These are phyloP conservation scores for Periconia digitata DNA, from an alignment of 2,329 filamentous ascomycete genomes.

Conservation along the genomic window DNA sequence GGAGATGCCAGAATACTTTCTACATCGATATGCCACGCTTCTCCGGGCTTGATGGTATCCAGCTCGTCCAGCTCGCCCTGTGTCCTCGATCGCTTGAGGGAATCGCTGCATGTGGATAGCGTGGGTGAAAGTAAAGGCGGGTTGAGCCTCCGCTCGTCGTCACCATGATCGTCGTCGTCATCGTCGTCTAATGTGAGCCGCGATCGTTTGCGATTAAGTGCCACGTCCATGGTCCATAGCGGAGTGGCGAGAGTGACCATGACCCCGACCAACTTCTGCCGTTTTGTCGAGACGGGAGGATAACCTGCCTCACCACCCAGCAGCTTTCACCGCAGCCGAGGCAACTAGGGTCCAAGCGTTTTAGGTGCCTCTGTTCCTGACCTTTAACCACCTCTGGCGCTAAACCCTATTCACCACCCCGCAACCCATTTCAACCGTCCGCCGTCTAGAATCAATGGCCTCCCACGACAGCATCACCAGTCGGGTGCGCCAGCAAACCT, in stretches of 20 bases:
- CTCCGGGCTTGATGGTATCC: constrained; percentile 24
- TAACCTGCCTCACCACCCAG: not conserved
- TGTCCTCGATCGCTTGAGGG: constrained; percentile 39
- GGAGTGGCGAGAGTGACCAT: constrained; percentile 21
- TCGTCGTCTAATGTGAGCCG: constrained; percentile 30
- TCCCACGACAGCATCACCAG: constrained; percentile 39
- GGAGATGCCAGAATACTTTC: constrained; percentile 31
- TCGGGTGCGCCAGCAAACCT: constrained; percentile 54
- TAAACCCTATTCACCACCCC: constrained; percentile 3
- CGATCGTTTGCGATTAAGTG: constrained; percentile 38
- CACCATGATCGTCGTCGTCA: constrained; percentile 21
- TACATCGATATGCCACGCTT: constrained; percentile 39
- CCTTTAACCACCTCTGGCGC: not conserved
- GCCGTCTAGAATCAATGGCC: constrained; percentile 15
- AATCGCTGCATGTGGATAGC: constrained; percentile 20
- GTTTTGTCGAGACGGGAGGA: not conserved
- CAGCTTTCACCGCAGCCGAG: not conserved
- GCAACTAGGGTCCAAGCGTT: constrained; percentile 1
- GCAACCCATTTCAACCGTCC: constrained; percentile 2
- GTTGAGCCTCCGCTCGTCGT: constrained; percentile 10
- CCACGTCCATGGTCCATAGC: constrained; percentile 30
- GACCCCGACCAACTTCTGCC: constrained; percentile 1
- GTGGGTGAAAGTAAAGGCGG: constrained; percentile 22
- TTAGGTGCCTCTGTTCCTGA: not conserved
- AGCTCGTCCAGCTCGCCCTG: constrained; percentile 40